A percentile compares a stretch with the other conserved stretches of the same genome.
These are phyloP conservation scores for Umbelopsis sp. DNA, from an alignment of 192 early-diverging fungal genomes.

Conservation along the genomic window DNA sequence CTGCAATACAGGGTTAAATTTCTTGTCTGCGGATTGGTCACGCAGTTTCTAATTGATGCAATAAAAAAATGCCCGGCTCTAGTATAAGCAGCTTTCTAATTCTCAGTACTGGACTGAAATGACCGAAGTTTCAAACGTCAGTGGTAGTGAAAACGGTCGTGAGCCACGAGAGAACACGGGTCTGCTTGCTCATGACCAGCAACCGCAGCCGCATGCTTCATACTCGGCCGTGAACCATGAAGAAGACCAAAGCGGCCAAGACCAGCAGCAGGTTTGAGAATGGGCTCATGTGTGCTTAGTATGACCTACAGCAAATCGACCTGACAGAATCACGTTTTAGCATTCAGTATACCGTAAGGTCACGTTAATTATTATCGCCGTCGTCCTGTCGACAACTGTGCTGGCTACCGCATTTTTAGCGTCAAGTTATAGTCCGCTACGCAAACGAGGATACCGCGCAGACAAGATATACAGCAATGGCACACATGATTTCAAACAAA, in stretches of 20 bases:
- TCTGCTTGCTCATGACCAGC: neutral
- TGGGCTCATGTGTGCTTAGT: neutral
- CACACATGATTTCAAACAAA: conserved; percentile 67
- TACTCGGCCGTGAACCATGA: neutral
- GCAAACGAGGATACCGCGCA: conserved; percentile 1
- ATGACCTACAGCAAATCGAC: neutral
- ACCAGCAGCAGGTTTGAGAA: neutral
- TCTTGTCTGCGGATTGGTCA: too few relatives aligned
- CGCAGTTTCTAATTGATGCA: too few relatives aligned
- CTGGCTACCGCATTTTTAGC: neutral
- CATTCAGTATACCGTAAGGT: neutral
- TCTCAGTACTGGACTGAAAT: too few relatives aligned
- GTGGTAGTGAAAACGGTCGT: neutral
- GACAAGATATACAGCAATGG: conserved; percentile 57
- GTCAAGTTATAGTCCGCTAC: neutral
- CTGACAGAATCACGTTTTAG: neutral
- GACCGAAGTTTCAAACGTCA: neutral
- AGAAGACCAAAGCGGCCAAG: conserved; percentile 9
- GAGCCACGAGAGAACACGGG: neutral
- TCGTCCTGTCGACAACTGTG: conserved; percentile 7
- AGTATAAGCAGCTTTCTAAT: too few relatives aligned
- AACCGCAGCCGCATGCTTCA: neutral
- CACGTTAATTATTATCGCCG: neutral
- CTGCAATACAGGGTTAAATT: too few relatives aligned
- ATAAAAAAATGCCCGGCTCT: too few relatives aligned